Base-by-base conservation (phyloP, 2,329 filamentous ascomycete species). In the Colletotrichum sp. region DNA sequence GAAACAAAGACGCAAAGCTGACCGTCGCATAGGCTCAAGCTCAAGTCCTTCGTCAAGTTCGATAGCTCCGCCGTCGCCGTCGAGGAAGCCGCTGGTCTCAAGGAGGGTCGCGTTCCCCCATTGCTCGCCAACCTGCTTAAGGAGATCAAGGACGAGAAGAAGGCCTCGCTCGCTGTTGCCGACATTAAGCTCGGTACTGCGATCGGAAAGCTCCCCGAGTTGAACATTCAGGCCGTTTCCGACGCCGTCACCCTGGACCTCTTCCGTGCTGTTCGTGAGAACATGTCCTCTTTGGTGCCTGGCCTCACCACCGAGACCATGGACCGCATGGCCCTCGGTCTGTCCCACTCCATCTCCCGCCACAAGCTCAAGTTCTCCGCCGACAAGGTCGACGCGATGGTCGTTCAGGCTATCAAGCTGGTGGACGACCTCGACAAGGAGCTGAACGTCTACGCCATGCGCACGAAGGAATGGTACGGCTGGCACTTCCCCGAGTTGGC, bases 401-500 rank as follows among this genome's bases (percentile, higher is more conserved):
- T 99, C 83, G 96, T 99, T 75, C 97, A 99, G 88, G 96, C 96
- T 73, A 97, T 99, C 84, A 94, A 94, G 79, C 92, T 98, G 68
- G 90, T 99, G 63, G 97, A 99, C 84, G 97, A 99, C 79, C 89
- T 99, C 77, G 97, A 99, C 89, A 99, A 99, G 90, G 97, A 99
- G 87, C 90, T 99, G 79, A 99, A 99, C 89, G 97, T 95, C 81
- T 99, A 98, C 84, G 96, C 97, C 79, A 99, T 99, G 97, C 92
- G 97, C 85, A 96, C 98, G 78, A 99, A 99, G 92, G 97, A 99
- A 87, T 99, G 97, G 97, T 99, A 99, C 85, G 97, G 97, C 82
- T 99, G 97, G 97, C 97, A 99, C 87, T 99, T 99, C 89, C 97
- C 97, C 55, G 97, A 99, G 89, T 93, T 99, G 91, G 96, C 95